Base-by-base conservation (phyloP, 2,329 filamentous ascomycete species). In the Penicillium sp. region DNA sequence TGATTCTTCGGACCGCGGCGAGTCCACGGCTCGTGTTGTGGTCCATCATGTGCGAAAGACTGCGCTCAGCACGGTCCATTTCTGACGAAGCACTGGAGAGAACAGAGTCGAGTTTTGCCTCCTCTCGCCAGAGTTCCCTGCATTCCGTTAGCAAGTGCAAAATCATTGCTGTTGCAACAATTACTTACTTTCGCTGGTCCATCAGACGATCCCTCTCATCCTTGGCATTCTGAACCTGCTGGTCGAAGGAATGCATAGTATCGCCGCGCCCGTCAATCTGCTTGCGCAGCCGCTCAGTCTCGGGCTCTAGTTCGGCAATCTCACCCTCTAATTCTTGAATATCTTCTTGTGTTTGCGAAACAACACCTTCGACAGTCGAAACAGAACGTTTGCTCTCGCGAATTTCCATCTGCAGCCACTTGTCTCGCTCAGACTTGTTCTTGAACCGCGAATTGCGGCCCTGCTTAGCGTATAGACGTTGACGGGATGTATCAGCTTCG, bases 381-480 rank as follows among this genome's bases (percentile, higher is more conserved):
- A 96, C 78, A 4, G 89, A 88, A 29, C 84, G 78, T 59, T 91
- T 88, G 47, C 92, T 84, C 29, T 95, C 89, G 37, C 89, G 80
- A 49, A 97, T 90, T 72, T 97, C 89, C 55, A 84, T 82, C 54
- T 84, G 85, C 43, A 99, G 78, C 80, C 85, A 97, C 29, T 84
- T 83, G 70, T 99, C 93, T 36, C 95, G 87, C 68, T 97, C 91
- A 7, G 84, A 83, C 76, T 96, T 96, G 70, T 85, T 95, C 66
- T 83, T 88, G 72, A 96, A 99, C 56, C 91, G 88, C 15, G 89
- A 88, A 59, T 89, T 91, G 39, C 93, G 87, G 36, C 88, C 91
- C 73, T 99, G 93, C 71, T 99, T 99, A 44, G 89, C 90, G 67
- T 96, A 90, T 7, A 99, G 82, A 30, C 92, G 86, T 58, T 89